phyloP scores from a whole-genome alignment of 2,329 filamentous ascomycete genomes.

The Calonectria crousiana region DNA sequence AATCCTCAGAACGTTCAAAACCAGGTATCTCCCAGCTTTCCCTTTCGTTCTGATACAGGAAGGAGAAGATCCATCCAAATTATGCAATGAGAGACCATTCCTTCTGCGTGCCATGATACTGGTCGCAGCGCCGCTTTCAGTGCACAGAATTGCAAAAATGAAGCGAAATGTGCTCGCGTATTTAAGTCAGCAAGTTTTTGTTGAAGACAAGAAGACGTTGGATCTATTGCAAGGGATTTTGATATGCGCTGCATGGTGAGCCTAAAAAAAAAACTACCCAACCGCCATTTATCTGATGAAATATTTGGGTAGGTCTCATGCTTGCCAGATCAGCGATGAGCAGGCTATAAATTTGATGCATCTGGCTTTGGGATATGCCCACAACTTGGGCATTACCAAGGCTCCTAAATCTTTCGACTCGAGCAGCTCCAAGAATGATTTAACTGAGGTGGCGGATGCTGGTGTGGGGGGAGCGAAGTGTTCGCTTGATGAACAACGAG shows the following conservation, averaged over 20 bases:
- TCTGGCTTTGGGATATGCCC: conserved; percentile 55
- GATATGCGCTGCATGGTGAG: conserved; percentile 60
- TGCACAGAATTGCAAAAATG: conserved; percentile 51
- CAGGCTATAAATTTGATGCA: conserved; percentile 54
- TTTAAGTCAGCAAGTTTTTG: conserved; percentile 56
- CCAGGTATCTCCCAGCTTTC: conserved; percentile 50
- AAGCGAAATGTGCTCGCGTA: conserved; percentile 56
- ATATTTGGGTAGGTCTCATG: conserved; percentile 47
- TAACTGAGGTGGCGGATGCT: conserved; percentile 32
- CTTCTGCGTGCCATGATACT: conserved; percentile 55
- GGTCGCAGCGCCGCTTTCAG: conserved; percentile 47
- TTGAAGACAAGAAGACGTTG: conserved; percentile 54
- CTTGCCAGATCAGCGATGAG: conserved; percentile 50
- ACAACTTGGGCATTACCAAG: conserved; percentile 53
- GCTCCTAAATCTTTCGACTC: conserved; percentile 27
- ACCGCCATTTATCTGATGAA: not conserved
- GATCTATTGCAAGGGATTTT: conserved; percentile 62
- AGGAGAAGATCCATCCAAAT: conserved; percentile 43
- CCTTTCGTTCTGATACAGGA: conserved; percentile 53
- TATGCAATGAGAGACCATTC: conserved; percentile 52
- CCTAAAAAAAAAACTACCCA: not conserved
- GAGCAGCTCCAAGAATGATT: conserved; percentile 19
- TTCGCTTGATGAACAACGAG: conserved; percentile 53
- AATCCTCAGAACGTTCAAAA: conserved; percentile 50
- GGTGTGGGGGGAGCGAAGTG: conserved; percentile 38